Conservation (phyloP, 2,329 filamentous ascomycete species). For the Aureobasidium sp. region DNA sequence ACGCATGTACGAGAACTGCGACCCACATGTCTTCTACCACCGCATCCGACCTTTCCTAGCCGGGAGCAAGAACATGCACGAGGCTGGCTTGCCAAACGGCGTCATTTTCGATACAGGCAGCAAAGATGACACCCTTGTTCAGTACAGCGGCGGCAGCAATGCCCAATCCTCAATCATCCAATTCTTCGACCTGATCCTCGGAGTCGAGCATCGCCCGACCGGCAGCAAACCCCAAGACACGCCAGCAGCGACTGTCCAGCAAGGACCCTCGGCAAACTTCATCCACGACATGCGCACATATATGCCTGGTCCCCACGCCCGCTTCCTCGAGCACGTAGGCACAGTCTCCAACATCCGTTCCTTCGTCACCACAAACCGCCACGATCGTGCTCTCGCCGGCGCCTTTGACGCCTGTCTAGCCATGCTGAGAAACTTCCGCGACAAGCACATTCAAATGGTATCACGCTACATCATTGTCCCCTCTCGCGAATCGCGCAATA, state of each 20-base stretch:
- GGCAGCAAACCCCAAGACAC: slow-evolving; percentile 49
- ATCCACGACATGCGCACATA: slow-evolving; percentile 95
- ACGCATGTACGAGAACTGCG: slow-evolving; percentile 91
- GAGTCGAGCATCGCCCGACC: slow-evolving; percentile 83
- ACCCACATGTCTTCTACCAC: slow-evolving; percentile 90
- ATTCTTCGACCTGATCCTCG: slow-evolving; percentile 89
- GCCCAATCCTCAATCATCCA: slow-evolving; percentile 95
- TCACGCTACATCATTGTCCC: slow-evolving; percentile 91
- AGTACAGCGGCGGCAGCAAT: slow-evolving; percentile 91
- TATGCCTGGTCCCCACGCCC: slow-evolving; percentile 88
- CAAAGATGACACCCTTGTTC: slow-evolving; percentile 54
- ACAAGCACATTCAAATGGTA: slow-evolving; percentile 95
- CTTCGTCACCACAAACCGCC: slow-evolving; percentile 59
- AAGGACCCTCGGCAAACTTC: slow-evolving; percentile 64
- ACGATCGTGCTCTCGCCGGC: slow-evolving; percentile 59
- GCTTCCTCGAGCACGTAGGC: slow-evolving; percentile 75
- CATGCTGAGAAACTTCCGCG: slow-evolving; percentile 68
- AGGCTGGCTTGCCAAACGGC: slow-evolving; percentile 80
- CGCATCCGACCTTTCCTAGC: slow-evolving; percentile 93
- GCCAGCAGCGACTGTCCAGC: slow-evolving; percentile 30
- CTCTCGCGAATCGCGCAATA: slow-evolving; percentile 58
- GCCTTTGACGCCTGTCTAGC: slow-evolving; percentile 88
- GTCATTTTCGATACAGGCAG: slow-evolving; percentile 73
- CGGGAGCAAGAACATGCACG: slow-evolving; percentile 94
- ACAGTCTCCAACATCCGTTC: slow-evolving; percentile 77